These are phyloP conservation scores for Vitis cinerea DNA, from an alignment of 164 flowering plant genomes.

Conservation along the genomic window DNA sequence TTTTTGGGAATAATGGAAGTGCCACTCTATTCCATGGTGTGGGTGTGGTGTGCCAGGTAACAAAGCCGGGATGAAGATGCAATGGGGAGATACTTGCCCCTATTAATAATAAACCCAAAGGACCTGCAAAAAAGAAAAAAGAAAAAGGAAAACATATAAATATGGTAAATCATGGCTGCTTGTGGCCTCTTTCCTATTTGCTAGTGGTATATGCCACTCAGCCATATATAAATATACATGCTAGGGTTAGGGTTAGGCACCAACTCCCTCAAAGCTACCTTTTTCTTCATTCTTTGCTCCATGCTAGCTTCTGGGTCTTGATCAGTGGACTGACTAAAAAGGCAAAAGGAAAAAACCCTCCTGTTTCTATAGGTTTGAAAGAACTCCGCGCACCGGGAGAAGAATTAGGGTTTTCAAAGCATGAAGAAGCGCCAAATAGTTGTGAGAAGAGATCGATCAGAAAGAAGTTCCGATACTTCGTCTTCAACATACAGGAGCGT, in stretches of 20 bases:
- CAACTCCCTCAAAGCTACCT: conserved; percentile 2
- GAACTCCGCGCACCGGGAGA: not conserved
- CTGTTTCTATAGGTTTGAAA: too few relatives aligned
- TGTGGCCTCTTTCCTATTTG: not conserved
- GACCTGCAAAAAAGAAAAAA: not conserved
- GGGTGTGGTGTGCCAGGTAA: too few relatives aligned
- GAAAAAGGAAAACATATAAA: too few relatives aligned
- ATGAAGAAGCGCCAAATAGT: conserved; percentile 48
- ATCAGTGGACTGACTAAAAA: not conserved
- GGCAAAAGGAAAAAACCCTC: not conserved
- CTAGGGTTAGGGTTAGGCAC: conserved; percentile 35
- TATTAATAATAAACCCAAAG: conserved; percentile 1
- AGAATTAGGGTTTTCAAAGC: conserved; percentile 7
- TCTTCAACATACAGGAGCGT: conserved; percentile 25
- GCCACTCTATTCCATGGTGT: not conserved
- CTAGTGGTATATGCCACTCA: conserved; percentile 6
- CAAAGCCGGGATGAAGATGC: too few relatives aligned
- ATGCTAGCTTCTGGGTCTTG: conserved; percentile 1
- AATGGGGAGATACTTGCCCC: not conserved
- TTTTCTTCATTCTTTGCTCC: not conserved
- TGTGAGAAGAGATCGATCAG: conserved; percentile 18
- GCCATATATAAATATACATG: conserved; percentile 14
- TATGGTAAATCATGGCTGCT: conserved; percentile 12
- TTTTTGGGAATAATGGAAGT: conserved; percentile 1
- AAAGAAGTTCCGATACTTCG: conserved; percentile 18